Evolutionary conservation across 2,329 filamentous ascomycete species (phyloP), one percentile per base, ranked within the genome.

Genomic region (Pseudocercospora macadamiae): DNA sequence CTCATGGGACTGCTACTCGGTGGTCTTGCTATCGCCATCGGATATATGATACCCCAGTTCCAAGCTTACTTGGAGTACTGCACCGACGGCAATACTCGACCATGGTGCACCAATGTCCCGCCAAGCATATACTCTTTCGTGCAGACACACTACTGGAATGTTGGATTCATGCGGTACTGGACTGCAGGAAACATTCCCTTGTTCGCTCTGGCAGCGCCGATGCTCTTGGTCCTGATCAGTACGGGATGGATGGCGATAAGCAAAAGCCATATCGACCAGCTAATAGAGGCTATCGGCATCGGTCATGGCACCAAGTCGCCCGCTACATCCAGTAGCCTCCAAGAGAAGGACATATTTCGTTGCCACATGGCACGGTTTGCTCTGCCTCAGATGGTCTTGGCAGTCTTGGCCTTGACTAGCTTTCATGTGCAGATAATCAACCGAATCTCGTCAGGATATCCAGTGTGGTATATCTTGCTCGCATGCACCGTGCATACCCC

Each of bases 371-470:
- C 75, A 25, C 83, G 84, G 19, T 79, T 96, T 61, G 91, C 91
- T 1, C 75, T 87, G 3, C 83, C 86, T 3, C 93, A 99, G 74
- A 74, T 89, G 1, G 57, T 93, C 3, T 79, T 99, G 16, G 87
- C 89, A 1, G 61, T 84, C 2, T 74, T 93, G 59, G 90, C 91
- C 18, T 75, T 93, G 18, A 91, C 88, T 10, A 91, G 80, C 63
- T 96, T 96, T 71, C 95, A 99, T 71, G 89, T 97, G 23, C 95
- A 99, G 75, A 96, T 99, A 66, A 89, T 97, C 68, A 96, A 89
- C 44, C 86, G 95, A 21, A 82, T 99, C 14, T 89, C 91, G 1
- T 96, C 93, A 0, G 93, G 88, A 0, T 96, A 93, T 74, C 90
- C 92, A 1, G 76, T 95, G 16, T 97, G 92, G 91, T 95, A 96